Percentiles rank a stretch among this genome's conserved stretches.
These are phyloP conservation scores for Verticillium tricorpus DNA, from an alignment of 2,329 filamentous ascomycete genomes.

Conservation along the genomic window DNA sequence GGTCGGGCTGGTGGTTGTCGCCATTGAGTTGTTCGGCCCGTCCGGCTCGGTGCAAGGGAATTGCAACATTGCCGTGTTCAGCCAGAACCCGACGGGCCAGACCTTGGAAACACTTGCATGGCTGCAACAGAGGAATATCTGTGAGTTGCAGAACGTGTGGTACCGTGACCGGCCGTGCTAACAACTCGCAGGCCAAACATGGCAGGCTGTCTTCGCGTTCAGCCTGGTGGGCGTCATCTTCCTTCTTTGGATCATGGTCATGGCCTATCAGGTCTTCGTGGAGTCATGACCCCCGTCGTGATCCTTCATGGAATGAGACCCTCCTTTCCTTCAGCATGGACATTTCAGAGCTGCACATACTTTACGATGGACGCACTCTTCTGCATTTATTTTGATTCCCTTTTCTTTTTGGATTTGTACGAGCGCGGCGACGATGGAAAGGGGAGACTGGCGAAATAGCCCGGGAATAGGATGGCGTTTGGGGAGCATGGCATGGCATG, in stretches of 20 bases:
- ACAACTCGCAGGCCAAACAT: constrained; percentile 48
- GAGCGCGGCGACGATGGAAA: neutral
- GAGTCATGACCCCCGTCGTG: neutral
- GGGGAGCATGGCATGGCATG: neutral
- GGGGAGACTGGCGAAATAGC: neutral
- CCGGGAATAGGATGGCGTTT: neutral
- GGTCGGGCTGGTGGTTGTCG: constrained; percentile 57
- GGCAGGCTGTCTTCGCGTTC: constrained; percentile 63
- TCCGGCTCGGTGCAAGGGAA: constrained; percentile 52
- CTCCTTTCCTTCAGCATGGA: neutral
- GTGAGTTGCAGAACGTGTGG: constrained; percentile 33
- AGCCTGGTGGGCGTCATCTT: constrained; percentile 56
- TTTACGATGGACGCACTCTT: neutral
- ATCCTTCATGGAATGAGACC: neutral
- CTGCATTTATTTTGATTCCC: neutral
- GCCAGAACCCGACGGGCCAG: constrained; percentile 43
- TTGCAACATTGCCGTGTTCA: constrained; percentile 56
- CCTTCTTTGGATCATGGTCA: constrained; percentile 64
- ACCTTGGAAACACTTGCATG: constrained; percentile 55
- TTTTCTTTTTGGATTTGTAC: neutral
- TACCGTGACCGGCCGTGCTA: neutral
- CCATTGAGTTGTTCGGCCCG: constrained; percentile 60
- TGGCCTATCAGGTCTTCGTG: constrained; percentile 61
- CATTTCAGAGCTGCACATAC: neutral
- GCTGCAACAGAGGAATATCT: constrained; percentile 60